phyloP scores from a whole-genome alignment of 2,329 filamentous ascomycete genomes.

The Blastomyces gilchristii region DNA sequence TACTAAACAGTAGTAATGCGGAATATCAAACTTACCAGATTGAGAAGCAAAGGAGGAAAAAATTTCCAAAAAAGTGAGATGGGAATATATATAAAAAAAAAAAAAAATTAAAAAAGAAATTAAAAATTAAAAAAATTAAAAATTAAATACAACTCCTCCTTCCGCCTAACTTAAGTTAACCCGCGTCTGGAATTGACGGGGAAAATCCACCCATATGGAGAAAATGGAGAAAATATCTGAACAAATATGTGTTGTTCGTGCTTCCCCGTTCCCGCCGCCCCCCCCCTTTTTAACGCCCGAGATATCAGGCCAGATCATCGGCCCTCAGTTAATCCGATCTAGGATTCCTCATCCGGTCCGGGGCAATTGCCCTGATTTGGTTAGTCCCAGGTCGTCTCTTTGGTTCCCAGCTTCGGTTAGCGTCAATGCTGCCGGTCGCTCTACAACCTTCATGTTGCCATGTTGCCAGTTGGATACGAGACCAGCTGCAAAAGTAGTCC shows the following conservation, averaged over 20 bases:
- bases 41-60: no score
- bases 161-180: background rate
- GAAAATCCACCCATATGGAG: background rate
- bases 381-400: background rate
- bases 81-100: background rate
- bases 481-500: background rate
- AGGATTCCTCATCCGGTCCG: background rate
- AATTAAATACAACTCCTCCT: background rate
- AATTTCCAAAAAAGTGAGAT: background rate
- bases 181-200: background rate
- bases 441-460: background rate
- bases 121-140: background rate
- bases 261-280: background rate
- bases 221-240: background rate
- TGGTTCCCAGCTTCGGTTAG: background rate
- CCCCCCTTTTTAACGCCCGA: background rate
- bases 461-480: background rate
- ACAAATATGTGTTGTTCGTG: background rate
- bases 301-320: background rate
- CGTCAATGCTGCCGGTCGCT: background rate
- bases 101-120: background rate
- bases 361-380: background rate
- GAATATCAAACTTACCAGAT: no score
- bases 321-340: background rate
- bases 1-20: no score